These are phyloP conservation scores for Smittium culicis DNA, from an alignment of 371 early-diverging fungal species.

Conservation along the genomic window DNA sequence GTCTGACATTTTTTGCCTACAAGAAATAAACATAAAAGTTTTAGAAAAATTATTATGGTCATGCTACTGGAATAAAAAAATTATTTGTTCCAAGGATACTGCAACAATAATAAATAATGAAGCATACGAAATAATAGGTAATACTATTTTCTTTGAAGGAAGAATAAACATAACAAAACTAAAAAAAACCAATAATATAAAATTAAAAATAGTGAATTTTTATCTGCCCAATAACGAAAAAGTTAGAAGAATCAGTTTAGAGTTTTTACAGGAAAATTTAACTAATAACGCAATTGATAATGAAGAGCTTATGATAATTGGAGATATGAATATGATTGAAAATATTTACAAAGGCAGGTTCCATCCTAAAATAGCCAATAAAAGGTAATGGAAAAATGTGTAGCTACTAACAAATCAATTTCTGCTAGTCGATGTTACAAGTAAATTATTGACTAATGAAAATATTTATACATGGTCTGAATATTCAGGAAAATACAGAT, in stretches of 20 bases:
- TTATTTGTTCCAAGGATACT: neutral
- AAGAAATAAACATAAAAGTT: slow-evolving; percentile 7
- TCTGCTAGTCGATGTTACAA: neutral
- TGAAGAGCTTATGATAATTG: neutral
- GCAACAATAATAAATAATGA: neutral
- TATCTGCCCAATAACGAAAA: slow-evolving; percentile 4
- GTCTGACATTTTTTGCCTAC: slow-evolving; percentile 2
- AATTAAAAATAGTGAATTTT: slow-evolving; percentile 2
- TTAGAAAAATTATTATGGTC: neutral
- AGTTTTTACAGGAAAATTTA: neutral
- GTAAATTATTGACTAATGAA: neutral
- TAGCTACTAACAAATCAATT: neutral
- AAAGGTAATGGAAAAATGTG: neutral
- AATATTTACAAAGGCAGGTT: neutral
- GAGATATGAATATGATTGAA: slow-evolving; percentile 8
- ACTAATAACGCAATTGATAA: too few relatives aligned
- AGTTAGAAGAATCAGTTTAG: neutral
- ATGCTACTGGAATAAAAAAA: neutral
- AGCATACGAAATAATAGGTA: neutral
- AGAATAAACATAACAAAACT: neutral
- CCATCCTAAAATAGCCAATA: neutral
- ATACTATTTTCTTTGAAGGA: neutral
- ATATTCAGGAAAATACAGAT: neutral
- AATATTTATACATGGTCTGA: neutral
- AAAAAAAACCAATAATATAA: neutral